Evolutionary conservation across 192 early-diverging fungal species (phyloP), one percentile per base, ranked within the genome.

Genomic region (Powellomyces hirtus): DNA sequence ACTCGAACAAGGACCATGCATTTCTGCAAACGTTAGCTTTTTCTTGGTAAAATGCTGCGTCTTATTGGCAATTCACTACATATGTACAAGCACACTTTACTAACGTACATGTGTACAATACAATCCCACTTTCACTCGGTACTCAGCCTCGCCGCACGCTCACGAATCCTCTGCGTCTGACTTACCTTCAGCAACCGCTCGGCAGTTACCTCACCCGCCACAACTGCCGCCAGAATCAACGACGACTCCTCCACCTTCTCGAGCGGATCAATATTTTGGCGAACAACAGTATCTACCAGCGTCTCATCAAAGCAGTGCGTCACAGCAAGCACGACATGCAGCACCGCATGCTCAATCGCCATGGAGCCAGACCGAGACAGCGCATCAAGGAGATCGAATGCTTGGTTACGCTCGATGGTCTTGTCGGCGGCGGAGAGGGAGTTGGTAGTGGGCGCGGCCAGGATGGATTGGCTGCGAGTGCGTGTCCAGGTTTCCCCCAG

Each of bases 251-350:
- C 46, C 4, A 49, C 46, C n/a, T 3, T 3, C 46, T 18, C 46
- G n/a, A 49, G 14, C 46, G 73, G 73, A 31, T 75, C 59, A 14
- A 52, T 42, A 34, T 75, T 75, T 18, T 38, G 36, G 24, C 58
- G 27, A 29, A 75, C 37, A 22, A 75, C 38, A 18, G 52, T 56
- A 7, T 75, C 68, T 31, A 75, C 45, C 36, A 75, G 24, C 6
- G 73, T 63, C 35, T 71, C 29, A 26, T 68, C 73, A 75, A 75
- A 75, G 1, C 11, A 16, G 20, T 75, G 73, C 46, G 68, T 63
- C 1, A 37, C 59, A 5, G 35, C 73, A 4, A 74, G 18, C 3
- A 75, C n/a, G 45, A 75, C 60, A 56, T 75, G 73, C 27, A 75
- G 7, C 10, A 49, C 57, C 5, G 24, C 49, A 33, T 42, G 37